Evolutionary conservation across 768 basidiomycete species (phyloP), one percentile per base, ranked within the genome.

Genomic region (Baorangia bicolor): DNA sequence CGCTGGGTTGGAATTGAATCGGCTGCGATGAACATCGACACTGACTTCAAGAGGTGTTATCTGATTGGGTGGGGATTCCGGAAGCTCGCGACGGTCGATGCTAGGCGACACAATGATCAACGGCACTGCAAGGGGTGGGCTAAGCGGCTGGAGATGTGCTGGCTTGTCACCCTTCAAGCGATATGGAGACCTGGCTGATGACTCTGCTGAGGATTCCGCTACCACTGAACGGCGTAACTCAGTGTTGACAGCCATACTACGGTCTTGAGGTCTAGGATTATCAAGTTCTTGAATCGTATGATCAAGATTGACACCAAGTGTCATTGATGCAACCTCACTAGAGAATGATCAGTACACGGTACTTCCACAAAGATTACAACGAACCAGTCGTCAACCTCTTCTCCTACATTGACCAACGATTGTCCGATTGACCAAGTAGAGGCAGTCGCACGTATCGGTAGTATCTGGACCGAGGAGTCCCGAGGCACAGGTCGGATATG

Each of bases 361-460:
- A 37, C 25, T 5, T 2, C 34, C 12, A 42, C 34, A 44, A 41
- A 21, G 18, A 30, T 18, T 25, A 6, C 8, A 13, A 64, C 66
- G 14, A 40, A 68, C 64, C 56, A 0, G 40, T 53, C 25, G 12
- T 49, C 21, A 28, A 27, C n/a, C 20, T 21, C 39, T 30, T 47
- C 55, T 45, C 49, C 23, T n/a, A 35, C 2, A 10, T 42, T 12
- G 9, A 12, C 25, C 28, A 45, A 27, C 7, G 46, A 51, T 49
- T 35, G 33, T n/a, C 41, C 11, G 3, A 42, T 35, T 1, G 47
- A 25, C 18, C 33, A 6, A 27, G n/a, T 33, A 47, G 57, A 9
- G 10, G 30, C 11, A 4, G 30, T 33, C 33, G n/a, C 6, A 14
- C 25, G 56, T 16, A 20, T 38, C 7, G 21, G 16, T 7, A 5